These are phyloP conservation scores for Myxozyma neotropica DNA, from an alignment of 805 yeast species.

Conservation along the genomic window DNA sequence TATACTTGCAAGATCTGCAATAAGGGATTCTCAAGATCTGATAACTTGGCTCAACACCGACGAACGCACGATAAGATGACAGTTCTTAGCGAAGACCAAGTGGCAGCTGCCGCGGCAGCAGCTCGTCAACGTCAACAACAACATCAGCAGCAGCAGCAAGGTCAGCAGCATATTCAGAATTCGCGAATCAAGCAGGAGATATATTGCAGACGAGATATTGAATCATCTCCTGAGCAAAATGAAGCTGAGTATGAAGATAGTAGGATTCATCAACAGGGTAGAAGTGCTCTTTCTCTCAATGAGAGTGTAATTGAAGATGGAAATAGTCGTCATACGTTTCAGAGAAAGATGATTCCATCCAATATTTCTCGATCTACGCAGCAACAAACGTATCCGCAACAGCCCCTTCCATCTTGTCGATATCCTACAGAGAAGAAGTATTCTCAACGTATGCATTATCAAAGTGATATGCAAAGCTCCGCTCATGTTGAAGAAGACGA, in stretches of 20 bases:
- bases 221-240: constrained; percentile 1
- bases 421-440: background rate
- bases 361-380: background rate
- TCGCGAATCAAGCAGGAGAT: constrained; percentile 10
- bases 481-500: background rate
- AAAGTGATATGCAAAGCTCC: background rate
- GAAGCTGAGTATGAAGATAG: background rate
- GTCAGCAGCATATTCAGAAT: background rate
- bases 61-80: constrained; percentile 34
- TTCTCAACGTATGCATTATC: background rate
- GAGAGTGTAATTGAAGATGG: background rate
- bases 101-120: constrained; percentile 20
- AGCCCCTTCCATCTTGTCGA: background rate
- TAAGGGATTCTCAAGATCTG: constrained; percentile 33
- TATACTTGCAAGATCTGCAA: constrained; percentile 31
- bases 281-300: too few relatives aligned
- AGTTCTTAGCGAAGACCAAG: constrained; percentile 23
- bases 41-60: constrained; percentile 32
- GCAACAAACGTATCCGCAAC: background rate
- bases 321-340: background rate
- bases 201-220: background rate
- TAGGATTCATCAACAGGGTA: too few relatives aligned
- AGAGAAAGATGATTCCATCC: background rate
- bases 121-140: constrained; percentile 33
- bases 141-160: constrained; percentile 15